Evolutionary conservation across 371 early-diverging fungal species (phyloP).

Genomic region (Circinella umbellata): DNA sequence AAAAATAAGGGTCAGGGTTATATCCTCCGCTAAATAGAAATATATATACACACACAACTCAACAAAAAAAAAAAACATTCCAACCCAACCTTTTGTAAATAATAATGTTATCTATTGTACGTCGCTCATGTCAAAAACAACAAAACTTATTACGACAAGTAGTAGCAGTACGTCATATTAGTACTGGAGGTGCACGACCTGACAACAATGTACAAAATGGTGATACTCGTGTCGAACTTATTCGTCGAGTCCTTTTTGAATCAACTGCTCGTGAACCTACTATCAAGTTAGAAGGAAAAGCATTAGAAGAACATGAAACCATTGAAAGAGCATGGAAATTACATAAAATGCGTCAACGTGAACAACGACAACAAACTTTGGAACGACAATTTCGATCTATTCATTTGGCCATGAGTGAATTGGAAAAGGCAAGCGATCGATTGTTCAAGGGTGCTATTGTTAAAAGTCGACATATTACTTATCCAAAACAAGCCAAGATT

Average conservation of each 20-base stretch:
- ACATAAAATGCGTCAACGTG: constrained; percentile 62
- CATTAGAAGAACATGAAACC: constrained; percentile 62
- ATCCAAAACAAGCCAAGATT: constrained; percentile 77
- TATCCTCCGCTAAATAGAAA: too few relatives aligned
- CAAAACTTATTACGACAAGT: neutral
- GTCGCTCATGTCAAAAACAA: neutral
- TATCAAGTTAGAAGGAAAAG: constrained; percentile 43
- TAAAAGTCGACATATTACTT: constrained; percentile 67
- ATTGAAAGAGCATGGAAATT: constrained; percentile 81
- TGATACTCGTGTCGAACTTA: constrained; percentile 73
- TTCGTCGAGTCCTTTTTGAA: constrained; percentile 76
- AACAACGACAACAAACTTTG: constrained; percentile 60
- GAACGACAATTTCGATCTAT: constrained; percentile 75
- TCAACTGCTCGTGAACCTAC: constrained; percentile 35
- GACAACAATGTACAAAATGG: constrained; percentile 1
- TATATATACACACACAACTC: too few relatives aligned
- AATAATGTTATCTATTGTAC: constrained; percentile 9
- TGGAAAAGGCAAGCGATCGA: constrained; percentile 66
- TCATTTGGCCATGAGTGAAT: constrained; percentile 71
- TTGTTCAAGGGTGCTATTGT: constrained; percentile 73
- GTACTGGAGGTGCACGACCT: constrained; percentile 7
- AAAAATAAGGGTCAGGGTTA: too few relatives aligned
- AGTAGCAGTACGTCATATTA: constrained; percentile 8
- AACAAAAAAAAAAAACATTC: too few relatives aligned
- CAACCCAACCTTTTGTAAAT: too few relatives aligned